Evolutionary conservation across 345 rosid species (phyloP).

Genomic region (Boechera divaricarpa): DNA sequence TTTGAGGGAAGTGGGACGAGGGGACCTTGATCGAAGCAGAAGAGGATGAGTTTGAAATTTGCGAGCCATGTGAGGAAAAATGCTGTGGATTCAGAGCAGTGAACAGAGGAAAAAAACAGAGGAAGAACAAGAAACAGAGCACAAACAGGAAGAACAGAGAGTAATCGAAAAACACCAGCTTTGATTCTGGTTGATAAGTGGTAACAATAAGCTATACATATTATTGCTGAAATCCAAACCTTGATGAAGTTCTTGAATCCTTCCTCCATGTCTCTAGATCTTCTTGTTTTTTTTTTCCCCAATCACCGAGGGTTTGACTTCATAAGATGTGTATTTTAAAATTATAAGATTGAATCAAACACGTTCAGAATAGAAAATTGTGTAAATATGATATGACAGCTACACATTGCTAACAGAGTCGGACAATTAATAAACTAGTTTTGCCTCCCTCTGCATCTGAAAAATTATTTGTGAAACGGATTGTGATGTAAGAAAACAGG

Average conservation of each 20-base stretch:
- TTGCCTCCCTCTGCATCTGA: neutral
- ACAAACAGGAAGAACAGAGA: conserved; percentile 47
- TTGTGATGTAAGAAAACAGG: no score
- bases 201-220: conserved; percentile 44
- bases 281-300: neutral
- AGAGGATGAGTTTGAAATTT: conserved; percentile 53
- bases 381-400: neutral
- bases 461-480: no score
- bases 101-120: conserved; percentile 32
- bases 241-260: conserved; percentile 34
- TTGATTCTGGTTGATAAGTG: conserved; percentile 44
- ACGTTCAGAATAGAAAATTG: neutral
- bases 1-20: conserved; percentile 23
- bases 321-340: neutral
- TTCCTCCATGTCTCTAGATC: conserved; percentile 41
- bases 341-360: neutral
- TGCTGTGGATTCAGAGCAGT: conserved; percentile 11
- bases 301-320: conserved; percentile 21
- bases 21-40: conserved; percentile 48
- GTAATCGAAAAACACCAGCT: conserved; percentile 40
- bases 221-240: conserved; percentile 27
- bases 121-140: conserved; percentile 47
- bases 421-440: neutral
- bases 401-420: neutral
- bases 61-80: conserved; percentile 50